These are phyloP conservation scores for Trametopsis cervina DNA, from an alignment of 768 basidiomycete species.

Conservation along the genomic window DNA sequence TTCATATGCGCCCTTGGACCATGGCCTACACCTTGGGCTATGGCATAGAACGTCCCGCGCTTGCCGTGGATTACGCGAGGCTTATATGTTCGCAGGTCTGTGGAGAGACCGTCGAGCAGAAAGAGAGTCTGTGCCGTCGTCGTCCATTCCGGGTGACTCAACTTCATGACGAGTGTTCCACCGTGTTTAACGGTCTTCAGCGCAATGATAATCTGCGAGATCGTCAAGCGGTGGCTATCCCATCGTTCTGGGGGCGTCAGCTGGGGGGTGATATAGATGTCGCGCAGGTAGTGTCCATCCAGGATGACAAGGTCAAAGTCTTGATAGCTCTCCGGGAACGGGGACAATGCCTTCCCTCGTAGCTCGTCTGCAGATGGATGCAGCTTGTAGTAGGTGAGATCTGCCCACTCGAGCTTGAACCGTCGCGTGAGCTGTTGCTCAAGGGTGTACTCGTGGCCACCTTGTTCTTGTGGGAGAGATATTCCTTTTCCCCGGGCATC, in stretches of 20 bases:
- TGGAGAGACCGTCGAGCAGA: slow-evolving; percentile 24
- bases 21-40: slow-evolving; percentile 23
- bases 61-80: slow-evolving; percentile 24
- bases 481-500: slow-evolving; percentile 14
- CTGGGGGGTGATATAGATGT: neutral
- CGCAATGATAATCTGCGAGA: slow-evolving; percentile 26
- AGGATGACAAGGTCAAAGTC: slow-evolving; percentile 26
- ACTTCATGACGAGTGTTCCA: slow-evolving; percentile 27
- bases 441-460: slow-evolving; percentile 11
- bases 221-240: slow-evolving; percentile 22
- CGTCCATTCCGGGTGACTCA: slow-evolving; percentile 23
- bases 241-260: neutral
- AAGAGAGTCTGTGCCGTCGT: slow-evolving; percentile 25
- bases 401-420: slow-evolving; percentile 7
- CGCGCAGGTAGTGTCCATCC: slow-evolving; percentile 28
- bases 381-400: slow-evolving; percentile 10
- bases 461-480: slow-evolving; percentile 7
- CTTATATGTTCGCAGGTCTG: slow-evolving; percentile 21
- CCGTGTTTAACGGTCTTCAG: slow-evolving; percentile 19
- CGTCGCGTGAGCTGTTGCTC: slow-evolving; percentile 2
- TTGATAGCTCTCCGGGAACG: neutral
- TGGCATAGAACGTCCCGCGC: slow-evolving; percentile 26
- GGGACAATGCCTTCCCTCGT: neutral
- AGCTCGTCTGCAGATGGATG: neutral
- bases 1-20: slow-evolving; percentile 9